Conservation (phyloP, 2,329 filamentous ascomycete genomes). For the Pyricularia sp. region DNA sequence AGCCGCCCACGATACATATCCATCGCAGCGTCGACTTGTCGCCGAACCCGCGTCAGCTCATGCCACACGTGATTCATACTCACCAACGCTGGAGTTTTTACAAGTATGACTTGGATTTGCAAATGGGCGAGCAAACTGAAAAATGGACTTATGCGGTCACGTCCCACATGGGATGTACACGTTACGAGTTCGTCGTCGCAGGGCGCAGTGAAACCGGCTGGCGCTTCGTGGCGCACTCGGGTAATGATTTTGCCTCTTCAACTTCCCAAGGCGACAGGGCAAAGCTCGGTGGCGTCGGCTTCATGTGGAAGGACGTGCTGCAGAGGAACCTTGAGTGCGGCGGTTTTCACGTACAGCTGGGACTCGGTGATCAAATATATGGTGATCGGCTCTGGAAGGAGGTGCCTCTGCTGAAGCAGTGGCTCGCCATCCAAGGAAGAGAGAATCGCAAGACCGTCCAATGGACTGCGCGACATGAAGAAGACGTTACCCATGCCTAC, state of each 20-base stretch:
- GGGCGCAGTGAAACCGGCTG: constrained; percentile 84
- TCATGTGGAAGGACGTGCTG: constrained; percentile 99
- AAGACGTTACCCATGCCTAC: constrained; percentile 91
- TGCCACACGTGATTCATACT: constrained; percentile 70
- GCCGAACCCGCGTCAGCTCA: constrained; percentile 82
- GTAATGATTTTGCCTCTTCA: constrained; percentile 87
- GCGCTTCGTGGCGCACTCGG: constrained; percentile 93
- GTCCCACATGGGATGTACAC: constrained; percentile 92
- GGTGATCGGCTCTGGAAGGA: constrained; percentile 95
- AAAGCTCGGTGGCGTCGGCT: constrained; percentile 77
- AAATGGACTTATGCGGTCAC: constrained; percentile 99
- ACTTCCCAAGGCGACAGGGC: constrained; percentile 80
- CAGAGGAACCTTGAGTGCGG: constrained; percentile 96
- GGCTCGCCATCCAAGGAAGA: constrained; percentile 86
- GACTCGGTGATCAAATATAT: constrained; percentile 89
- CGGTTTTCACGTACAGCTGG: constrained; percentile 90
- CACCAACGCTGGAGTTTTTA: constrained; percentile 96
- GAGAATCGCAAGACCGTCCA: constrained; percentile 82
- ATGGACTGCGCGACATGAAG: constrained; percentile 92
- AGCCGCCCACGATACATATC: constrained; percentile 92
- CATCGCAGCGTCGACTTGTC: constrained; percentile 86
- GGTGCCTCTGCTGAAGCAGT: constrained; percentile 85
- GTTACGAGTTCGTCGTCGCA: constrained; percentile 94
- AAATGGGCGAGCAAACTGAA: constrained; percentile 76
- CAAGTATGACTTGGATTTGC: constrained; percentile 82